Evolutionary conservation across 1,284 basidiomycete genomes (phyloP).

Genomic region (Rhizoctonia solani): DNA sequence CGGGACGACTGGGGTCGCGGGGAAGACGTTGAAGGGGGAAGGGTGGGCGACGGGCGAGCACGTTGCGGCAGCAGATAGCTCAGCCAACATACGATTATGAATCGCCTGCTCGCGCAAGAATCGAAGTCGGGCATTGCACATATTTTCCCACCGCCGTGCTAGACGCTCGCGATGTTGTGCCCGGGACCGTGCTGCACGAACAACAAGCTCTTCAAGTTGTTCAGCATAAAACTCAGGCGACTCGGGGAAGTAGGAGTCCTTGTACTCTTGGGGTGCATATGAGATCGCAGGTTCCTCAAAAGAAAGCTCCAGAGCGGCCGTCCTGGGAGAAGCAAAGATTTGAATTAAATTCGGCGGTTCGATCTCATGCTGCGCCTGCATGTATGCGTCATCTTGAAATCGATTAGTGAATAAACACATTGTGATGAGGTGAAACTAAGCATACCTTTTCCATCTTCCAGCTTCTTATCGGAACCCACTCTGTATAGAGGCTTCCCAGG

Average conservation of each 20-base stretch:
- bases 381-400: no score
- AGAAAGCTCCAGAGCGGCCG: not conserved
- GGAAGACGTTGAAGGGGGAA: not conserved
- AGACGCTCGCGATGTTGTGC: slow-evolving; percentile 23
- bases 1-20: not conserved
- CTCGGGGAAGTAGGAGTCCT: no score
- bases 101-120: slow-evolving; percentile 12
- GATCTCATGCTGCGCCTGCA: not conserved
- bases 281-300: no score
- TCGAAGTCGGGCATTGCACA: slow-evolving; percentile 23
- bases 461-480: no score
- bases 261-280: no score
- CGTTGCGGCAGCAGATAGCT: not conserved
- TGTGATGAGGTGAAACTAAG: no score
- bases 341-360: not conserved
- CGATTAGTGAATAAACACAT: no score
- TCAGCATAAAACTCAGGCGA: slow-evolving; percentile 1
- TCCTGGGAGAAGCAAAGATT: slow-evolving; percentile 10
- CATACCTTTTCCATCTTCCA: no score
- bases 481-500: no score
- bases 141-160: slow-evolving; percentile 8
- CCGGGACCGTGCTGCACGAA: slow-evolving; percentile 27
- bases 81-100: not conserved
- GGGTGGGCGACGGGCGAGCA: not conserved
- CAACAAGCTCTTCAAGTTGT: slow-evolving; percentile 21